Evolutionary conservation across 139 green algal species (phyloP), one percentile per base, ranked within the genome.

Genomic region (Microglena sp.): DNA sequence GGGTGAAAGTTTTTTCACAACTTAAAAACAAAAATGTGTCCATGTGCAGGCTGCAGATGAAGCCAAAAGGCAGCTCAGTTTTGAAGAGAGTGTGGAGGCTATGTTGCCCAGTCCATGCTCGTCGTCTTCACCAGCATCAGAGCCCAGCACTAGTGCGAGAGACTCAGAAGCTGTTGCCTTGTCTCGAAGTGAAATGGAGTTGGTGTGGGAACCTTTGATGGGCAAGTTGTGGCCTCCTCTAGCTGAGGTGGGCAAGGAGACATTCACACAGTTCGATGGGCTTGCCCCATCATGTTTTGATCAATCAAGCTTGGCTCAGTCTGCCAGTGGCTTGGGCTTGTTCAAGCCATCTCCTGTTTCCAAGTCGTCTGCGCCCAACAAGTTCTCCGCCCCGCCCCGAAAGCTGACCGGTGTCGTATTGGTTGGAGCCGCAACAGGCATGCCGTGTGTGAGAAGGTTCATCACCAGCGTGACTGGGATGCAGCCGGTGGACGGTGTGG

Each of bases 361-460:
- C 58, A 55, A 27, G 21, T 4, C 11, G 44, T 43, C 40, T 58
- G 28, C 22, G 24, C 53, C 18, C 57, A 31, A 11, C 8, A 64
- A 44, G 56, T 64, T 45, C 24, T 36, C 59, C 8, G 69, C 84
- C 0, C 80, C 80, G 15, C 84, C 86, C 0, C 75, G 86, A 1
- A 66, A 66, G 30, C 69, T 88, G 50, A 84, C 70, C 2, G 79
- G 78, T n/a, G 70, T 89, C 28, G 70, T 88, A 62, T 70, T 92
- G 22, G 87, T 93, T 28, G 87, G 87, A 3, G 86, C 82, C 4
- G 72, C 77, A 1, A 90, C 87, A 1, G 66, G 78, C 28, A 79
- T 90, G 69, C 82, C 81, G 0, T 66, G 71, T 6, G 68, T 92
- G 29, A 70, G 67, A 56, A 32, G 67, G 18, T 77, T 81, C 33